Conservation (phyloP, 805 yeast genomes). For the Candida coquimbonensis region DNA sequence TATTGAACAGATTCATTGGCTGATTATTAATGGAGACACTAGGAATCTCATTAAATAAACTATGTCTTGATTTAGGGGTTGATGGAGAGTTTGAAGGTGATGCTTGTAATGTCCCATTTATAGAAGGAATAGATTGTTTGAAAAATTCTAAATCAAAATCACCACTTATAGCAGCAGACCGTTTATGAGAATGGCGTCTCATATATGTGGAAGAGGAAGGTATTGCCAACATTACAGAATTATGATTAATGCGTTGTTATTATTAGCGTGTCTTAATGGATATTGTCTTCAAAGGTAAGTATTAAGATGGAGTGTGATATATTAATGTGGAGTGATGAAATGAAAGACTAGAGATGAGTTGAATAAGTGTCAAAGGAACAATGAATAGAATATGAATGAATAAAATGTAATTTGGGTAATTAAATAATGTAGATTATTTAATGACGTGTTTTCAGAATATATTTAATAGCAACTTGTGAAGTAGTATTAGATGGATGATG, state of each 20-base stretch:
- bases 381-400: no score
- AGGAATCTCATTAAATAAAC: constrained; percentile 2
- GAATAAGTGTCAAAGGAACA: no score
- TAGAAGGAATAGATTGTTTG: constrained; percentile 13
- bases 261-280: no score
- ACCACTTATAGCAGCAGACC: constrained; percentile 86
- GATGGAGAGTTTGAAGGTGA: not conserved
- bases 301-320: no score
- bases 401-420: not conserved
- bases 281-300: no score
- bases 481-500: no score
- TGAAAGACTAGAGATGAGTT: not conserved
- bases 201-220: constrained; percentile 23
- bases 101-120: not conserved
- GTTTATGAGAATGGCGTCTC: constrained; percentile 68
- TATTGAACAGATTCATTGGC: constrained; percentile 3
- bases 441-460: no score
- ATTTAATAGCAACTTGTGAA: no score
- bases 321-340: not conserved
- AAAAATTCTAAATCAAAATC: constrained; percentile 51
- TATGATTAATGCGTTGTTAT: no score
- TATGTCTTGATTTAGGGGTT: not conserved
- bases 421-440: no score
- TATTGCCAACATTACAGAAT: constrained; percentile 14
- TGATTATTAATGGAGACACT: constrained; percentile 7